A percentile compares a stretch with the other conserved stretches of the same genome.
Evolutionary conservation across 2,329 filamentous ascomycete genomes (phyloP).

Genomic region (Epichloe hybrida): DNA sequence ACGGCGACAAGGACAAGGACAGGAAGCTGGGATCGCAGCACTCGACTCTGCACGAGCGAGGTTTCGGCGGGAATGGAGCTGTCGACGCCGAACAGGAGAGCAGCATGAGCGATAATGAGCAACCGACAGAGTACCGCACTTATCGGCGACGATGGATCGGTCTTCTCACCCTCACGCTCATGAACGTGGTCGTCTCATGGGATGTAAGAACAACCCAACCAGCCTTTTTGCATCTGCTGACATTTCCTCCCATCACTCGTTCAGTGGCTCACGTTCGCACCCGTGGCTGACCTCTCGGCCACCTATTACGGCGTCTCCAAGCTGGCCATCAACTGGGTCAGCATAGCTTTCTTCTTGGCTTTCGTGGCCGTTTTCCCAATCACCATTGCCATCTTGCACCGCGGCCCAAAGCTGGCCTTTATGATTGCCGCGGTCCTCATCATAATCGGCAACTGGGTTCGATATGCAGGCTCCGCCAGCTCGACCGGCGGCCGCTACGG

Average conservation of each 20-base stretch:
- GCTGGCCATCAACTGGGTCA: conserved; percentile 81
- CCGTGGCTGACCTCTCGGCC: conserved; percentile 62
- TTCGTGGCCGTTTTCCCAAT: conserved; percentile 63
- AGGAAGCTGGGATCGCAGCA: conserved; percentile 18
- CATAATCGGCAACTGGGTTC: conserved; percentile 80
- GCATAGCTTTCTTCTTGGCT: conserved; percentile 73
- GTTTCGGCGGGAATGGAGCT: conserved; percentile 8
- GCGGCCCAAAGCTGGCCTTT: conserved; percentile 66
- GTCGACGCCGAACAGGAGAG: conserved; percentile 10
- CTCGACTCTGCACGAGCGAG: conserved; percentile 14
- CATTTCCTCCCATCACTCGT: neutral
- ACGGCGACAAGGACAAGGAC: conserved; percentile 6
- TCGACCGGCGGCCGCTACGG: conserved; percentile 50
- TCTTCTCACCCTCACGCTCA: conserved; percentile 63
- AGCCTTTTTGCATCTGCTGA: neutral
- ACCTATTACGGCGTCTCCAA: conserved; percentile 63
- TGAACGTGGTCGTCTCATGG: conserved; percentile 93
- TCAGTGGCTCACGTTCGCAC: conserved; percentile 81
- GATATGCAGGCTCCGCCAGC: conserved; percentile 55
- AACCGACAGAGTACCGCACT: conserved; percentile 24
- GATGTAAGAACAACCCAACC: conserved; percentile 49
- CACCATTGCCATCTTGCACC: conserved; percentile 65
- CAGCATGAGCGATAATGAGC: conserved; percentile 12
- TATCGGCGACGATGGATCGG: conserved; percentile 90
- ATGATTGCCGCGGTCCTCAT: conserved; percentile 59